Conservation (phyloP, 2,329 filamentous ascomycete genomes). For the Fusarium heterosporum region DNA sequence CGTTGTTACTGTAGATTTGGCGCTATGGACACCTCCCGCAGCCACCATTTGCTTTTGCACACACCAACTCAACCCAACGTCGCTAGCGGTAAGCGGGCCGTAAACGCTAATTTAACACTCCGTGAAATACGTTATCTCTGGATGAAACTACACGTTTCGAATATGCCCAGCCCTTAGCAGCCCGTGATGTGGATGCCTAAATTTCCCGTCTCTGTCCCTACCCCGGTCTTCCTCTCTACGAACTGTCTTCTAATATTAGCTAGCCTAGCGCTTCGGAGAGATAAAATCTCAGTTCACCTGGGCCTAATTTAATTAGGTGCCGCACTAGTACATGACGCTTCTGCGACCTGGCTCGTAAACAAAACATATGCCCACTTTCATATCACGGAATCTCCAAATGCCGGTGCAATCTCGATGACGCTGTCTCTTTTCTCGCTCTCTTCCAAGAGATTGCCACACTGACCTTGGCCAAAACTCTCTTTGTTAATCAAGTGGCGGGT, state of each 20-base stretch:
- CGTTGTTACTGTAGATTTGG: too few relatives aligned
- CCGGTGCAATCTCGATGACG: slow-evolving; percentile 3
- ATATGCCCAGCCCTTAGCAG: background rate
- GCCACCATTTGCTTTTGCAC: too few relatives aligned
- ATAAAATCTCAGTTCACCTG: background rate
- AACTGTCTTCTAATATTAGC: slow-evolving; percentile 28
- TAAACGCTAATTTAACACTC: background rate
- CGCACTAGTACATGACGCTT: slow-evolving; percentile 29
- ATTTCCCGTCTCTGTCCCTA: background rate
- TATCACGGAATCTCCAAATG: slow-evolving; percentile 3
- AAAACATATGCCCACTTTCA: background rate
- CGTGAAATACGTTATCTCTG: too few relatives aligned
- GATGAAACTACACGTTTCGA: background rate
- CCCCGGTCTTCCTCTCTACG: background rate
- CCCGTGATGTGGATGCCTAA: slow-evolving; percentile 17
- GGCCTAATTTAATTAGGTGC: slow-evolving; percentile 21
- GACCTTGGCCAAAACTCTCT: background rate
- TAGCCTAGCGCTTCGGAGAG: slow-evolving; percentile 5
- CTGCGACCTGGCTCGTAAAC: slow-evolving; percentile 28
- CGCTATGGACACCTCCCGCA: too few relatives aligned
- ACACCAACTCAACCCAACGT: background rate
- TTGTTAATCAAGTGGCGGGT: background rate
- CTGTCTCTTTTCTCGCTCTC: background rate
- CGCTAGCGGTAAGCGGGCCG: slow-evolving; percentile 30
- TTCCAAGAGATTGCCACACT: background rate